These are phyloP conservation scores for Zygosaccharomyces siamensis DNA, from an alignment of 805 yeast genomes.

Conservation along the genomic window DNA sequence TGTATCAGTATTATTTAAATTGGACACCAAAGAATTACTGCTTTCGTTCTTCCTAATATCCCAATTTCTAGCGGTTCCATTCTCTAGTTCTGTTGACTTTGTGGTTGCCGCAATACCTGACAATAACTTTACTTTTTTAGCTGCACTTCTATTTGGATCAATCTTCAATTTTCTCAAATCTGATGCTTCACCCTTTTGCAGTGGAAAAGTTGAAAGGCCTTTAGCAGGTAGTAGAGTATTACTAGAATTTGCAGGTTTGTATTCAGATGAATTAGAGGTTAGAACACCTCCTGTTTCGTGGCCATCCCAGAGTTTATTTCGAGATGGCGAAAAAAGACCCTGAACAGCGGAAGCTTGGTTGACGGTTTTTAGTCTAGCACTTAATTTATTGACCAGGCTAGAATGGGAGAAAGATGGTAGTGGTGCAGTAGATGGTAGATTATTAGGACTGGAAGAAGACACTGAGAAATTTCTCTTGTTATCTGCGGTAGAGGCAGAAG, in stretches of 20 bases:
- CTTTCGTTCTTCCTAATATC: neutral
- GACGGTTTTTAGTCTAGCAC: slow-evolving; percentile 32
- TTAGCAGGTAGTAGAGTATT: slow-evolving; percentile 5
- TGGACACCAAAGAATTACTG: neutral
- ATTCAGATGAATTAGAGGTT: neutral
- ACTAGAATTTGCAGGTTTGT: neutral
- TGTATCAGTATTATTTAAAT: neutral
- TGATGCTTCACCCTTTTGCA: slow-evolving; percentile 22
- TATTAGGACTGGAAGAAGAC: slow-evolving; percentile 22
- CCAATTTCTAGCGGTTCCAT: neutral
- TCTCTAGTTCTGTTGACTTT: slow-evolving; percentile 8
- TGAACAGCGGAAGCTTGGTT: slow-evolving; percentile 31
- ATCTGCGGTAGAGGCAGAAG: slow-evolving; percentile 6
- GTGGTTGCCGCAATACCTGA: slow-evolving; percentile 26
- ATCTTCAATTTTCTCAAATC: slow-evolving; percentile 37
- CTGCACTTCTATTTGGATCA: slow-evolving; percentile 41
- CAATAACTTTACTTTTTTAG: slow-evolving; percentile 39
- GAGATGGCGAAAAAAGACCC: slow-evolving; percentile 37
- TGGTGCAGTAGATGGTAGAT: slow-evolving; percentile 13
- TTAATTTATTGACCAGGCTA: slow-evolving; percentile 36
- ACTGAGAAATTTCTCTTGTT: slow-evolving; percentile 18
- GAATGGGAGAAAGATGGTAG: slow-evolving; percentile 20
- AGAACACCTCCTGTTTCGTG: slow-evolving; percentile 5
- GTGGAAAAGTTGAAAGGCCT: slow-evolving; percentile 7
- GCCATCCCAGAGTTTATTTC: slow-evolving; percentile 12